phyloP scores from a whole-genome alignment of 1,139 yeast genomes.

The Scheffersomyces lignicola region DNA sequence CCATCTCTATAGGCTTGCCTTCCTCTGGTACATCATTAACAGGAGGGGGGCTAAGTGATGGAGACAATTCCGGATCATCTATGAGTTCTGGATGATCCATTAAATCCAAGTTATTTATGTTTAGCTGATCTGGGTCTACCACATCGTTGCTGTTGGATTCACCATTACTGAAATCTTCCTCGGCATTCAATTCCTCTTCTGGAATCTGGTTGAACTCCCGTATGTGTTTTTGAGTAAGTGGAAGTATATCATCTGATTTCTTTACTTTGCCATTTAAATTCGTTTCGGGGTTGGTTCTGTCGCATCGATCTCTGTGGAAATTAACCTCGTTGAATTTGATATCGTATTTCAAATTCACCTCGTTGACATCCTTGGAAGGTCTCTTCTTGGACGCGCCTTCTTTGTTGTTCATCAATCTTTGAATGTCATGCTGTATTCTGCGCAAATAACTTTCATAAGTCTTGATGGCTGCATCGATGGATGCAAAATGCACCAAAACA shows the following conservation, averaged over 20 bases:
- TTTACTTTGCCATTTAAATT: neutral
- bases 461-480: constrained; percentile 43
- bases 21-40: neutral
- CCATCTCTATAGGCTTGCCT: neutral
- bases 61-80: neutral
- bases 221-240: constrained; percentile 3
- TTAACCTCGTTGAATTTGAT: constrained; percentile 17
- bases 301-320: constrained; percentile 42
- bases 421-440: constrained; percentile 25
- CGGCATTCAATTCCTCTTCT: neutral
- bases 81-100: constrained; percentile 1
- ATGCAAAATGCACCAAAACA: constrained; percentile 34
- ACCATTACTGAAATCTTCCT: too few species aligned
- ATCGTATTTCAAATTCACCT: constrained; percentile 12
- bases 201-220: constrained; percentile 2
- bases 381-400: constrained; percentile 8
- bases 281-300: constrained; percentile 20
- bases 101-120: neutral
- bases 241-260: neutral
- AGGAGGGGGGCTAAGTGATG: neutral
- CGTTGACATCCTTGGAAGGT: constrained; percentile 6
- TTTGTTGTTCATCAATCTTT: constrained; percentile 17
- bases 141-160: too few species aligned
- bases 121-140: too few species aligned
- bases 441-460: constrained; percentile 34